Percentiles rank a stretch among this genome's conserved stretches.
Evolutionary conservation across 2,329 filamentous ascomycete genomes (phyloP).

Genomic region (Exophiala sp.): DNA sequence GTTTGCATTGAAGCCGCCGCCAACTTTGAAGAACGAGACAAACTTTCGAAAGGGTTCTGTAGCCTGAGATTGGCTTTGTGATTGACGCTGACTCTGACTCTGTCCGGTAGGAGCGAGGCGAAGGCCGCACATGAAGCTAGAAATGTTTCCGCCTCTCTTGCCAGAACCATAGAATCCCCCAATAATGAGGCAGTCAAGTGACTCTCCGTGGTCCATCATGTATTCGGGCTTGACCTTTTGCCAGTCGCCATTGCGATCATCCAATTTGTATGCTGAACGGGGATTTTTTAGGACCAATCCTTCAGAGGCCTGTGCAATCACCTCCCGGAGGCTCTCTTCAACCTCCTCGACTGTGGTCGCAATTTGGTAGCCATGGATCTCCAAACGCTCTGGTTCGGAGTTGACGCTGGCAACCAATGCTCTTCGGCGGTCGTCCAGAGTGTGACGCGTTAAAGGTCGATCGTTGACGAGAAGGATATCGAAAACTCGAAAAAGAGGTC

Average conservation of each 20-base stretch:
- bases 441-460: constrained; percentile 73
- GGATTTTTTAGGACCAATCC: constrained; percentile 94
- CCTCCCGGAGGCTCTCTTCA: constrained; percentile 72
- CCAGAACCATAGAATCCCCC: constrained; percentile 93
- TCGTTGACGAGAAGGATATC: constrained; percentile 90
- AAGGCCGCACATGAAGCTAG: constrained; percentile 87
- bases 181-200: constrained; percentile 82
- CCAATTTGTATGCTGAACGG: constrained; percentile 77
- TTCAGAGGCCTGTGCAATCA: constrained; percentile 83
- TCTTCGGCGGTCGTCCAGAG: constrained; percentile 71
- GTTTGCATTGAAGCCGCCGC: constrained; percentile 80
- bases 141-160: constrained; percentile 73
- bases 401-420: constrained; percentile 71
- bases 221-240: constrained; percentile 99
- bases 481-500: constrained; percentile 81
- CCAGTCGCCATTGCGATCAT: constrained; percentile 92
- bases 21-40: constrained; percentile 93
- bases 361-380: constrained; percentile 70
- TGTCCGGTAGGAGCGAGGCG: constrained; percentile 38
- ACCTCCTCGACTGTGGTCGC: constrained; percentile 69
- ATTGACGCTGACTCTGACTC: constrained; percentile 14
- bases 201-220: constrained; percentile 94
- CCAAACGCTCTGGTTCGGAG: constrained; percentile 70
- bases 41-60: constrained; percentile 62
- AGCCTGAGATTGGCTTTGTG: constrained; percentile 41